Base-by-base conservation (phyloP, 2,329 filamentous ascomycete genomes). In the Aspergillus chevalieri region DNA sequence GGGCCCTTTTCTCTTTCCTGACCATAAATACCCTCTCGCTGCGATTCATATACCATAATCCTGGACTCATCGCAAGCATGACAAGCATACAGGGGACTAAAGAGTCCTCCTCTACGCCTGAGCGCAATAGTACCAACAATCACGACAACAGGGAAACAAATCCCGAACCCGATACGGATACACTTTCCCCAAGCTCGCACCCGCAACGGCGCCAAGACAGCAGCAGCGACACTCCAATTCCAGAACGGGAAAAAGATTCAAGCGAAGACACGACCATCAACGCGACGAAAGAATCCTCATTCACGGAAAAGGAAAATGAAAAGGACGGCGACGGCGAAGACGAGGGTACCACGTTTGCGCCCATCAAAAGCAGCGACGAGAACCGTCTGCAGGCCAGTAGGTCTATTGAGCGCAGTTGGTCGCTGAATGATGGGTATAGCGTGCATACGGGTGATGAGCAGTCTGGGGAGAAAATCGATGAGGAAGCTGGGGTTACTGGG, bases 391-490 rank as follows among this genome's bases (percentile, higher is more conserved):
- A 57, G 21, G 44, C 55, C 3, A 65, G 63, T 12, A 58, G 57
- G n/a, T 57, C 58, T 14, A 44, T 68, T 7, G 63, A 69, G 41
- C 65, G 61, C 22, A 64, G 57, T 36, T 68, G 65, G 62, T 70
- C 67, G 12, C 47, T 66, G 48, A 70, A 65, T 48, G 67, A 70
- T 46, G 67, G 67, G 48, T 62, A 59, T 53, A 64, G 59, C 58
- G 58, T 50, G 44, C 47, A 51, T 38, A 55, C 54, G 4, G 57
- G 55, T 4, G 54, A 65, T 45, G 55, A 64, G 53, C 53, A 68
- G 45, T 50, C 59, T 36, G 43, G 49, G 21, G 57, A 55, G 33
- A 51, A 43, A 15, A 22, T 43, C 3, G 44, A 52, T 7, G 51
- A 61, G 38, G 48, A 45, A 7, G 47, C 52, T 10, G 62, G 61